Evolutionary conservation across 202 grass and related monocot species (phyloP), one percentile per base, ranked within the genome.

Genomic region (Alloteropsis angusta): DNA sequence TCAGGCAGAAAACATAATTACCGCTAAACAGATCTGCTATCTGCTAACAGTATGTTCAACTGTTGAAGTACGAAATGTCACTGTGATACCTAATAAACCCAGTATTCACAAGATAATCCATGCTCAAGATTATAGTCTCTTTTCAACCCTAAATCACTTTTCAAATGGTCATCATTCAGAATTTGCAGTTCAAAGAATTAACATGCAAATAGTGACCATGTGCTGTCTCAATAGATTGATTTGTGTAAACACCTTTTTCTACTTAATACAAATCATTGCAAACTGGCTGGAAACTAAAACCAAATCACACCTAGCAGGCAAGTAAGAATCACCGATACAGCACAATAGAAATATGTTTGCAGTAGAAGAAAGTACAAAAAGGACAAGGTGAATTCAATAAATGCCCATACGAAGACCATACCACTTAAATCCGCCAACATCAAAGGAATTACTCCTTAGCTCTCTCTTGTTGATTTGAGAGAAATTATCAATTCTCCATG

Each of bases 371-470:
- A 64, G 9, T 57, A 53, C 9, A 17, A 87, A 78, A 55, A 74
- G 35, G 32, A 59, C 42, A 81, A 4, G n/a, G 41, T 18, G 50
- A 66, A 3, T 68, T 10, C 47, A 74, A 68, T 47, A 71, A 83
- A 16, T 71, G 76, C 44, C 48, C 68, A 32, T 25, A 67, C 12
- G 8, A 41, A 43, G 35, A 22, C 10, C 76, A 72, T 97, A 97
- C 94, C 94, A 97, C 82, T 93, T 97, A 84, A 88, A 97, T 84
- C 94, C 89, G 30, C 94, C 94, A 76, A 97, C 91, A 89, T 93
- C 91, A 80, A 97, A 97, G 63, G 91, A 83, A 81, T 93, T 92
- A 68, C 94, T 93, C 52, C 84, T 86, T 65, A 97, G 78, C 77
- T 97, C 94, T 83, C 89, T 93, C 84, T 97, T 97, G 54, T 89